phyloP scores from a whole-genome alignment of 2,329 filamentous ascomycete genomes.

The Trichophyton schoenleinii region DNA sequence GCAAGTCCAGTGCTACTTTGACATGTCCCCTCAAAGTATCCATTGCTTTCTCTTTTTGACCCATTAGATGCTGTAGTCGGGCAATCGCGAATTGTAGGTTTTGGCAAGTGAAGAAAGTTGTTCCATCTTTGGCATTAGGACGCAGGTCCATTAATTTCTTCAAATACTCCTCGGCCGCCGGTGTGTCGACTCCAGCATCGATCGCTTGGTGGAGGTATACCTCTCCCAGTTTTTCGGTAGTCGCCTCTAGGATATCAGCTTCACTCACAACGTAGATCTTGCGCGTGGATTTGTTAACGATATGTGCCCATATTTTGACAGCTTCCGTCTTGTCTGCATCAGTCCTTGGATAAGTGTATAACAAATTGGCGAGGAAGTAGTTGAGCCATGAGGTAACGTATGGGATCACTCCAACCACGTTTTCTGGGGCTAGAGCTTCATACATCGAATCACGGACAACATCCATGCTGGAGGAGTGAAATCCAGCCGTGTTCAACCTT shows the following conservation, averaged over 20 bases:
- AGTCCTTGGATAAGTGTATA: slow-evolving; percentile 7
- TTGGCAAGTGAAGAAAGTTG: neutral
- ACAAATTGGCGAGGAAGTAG: slow-evolving; percentile 6
- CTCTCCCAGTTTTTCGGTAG: slow-evolving; percentile 8
- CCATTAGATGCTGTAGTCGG: slow-evolving; percentile 13
- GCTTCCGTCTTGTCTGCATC: slow-evolving; percentile 8
- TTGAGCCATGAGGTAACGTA: slow-evolving; percentile 5
- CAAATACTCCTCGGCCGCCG: slow-evolving; percentile 5
- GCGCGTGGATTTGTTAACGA: slow-evolving; percentile 3
- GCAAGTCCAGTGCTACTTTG: slow-evolving; percentile 19
- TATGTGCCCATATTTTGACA: slow-evolving; percentile 10
- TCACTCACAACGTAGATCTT: neutral
- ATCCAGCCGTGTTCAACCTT: slow-evolving; percentile 8
- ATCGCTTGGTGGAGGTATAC: slow-evolving; percentile 10
- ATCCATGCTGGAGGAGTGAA: slow-evolving; percentile 1
- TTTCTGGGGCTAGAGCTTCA: slow-evolving; percentile 8
- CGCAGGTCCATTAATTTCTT: slow-evolving; percentile 8
- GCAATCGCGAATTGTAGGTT: slow-evolving; percentile 7
- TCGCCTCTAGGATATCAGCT: slow-evolving; percentile 1
- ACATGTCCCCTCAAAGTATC: slow-evolving; percentile 15
- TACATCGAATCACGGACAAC: slow-evolving; percentile 8
- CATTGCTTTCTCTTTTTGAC: slow-evolving; percentile 15
- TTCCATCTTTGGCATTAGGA: neutral
- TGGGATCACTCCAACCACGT: neutral
- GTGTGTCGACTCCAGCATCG: slow-evolving; percentile 8